phyloP scores from a whole-genome alignment of 441 rosid genomes.

The Erysimum cheiri region DNA sequence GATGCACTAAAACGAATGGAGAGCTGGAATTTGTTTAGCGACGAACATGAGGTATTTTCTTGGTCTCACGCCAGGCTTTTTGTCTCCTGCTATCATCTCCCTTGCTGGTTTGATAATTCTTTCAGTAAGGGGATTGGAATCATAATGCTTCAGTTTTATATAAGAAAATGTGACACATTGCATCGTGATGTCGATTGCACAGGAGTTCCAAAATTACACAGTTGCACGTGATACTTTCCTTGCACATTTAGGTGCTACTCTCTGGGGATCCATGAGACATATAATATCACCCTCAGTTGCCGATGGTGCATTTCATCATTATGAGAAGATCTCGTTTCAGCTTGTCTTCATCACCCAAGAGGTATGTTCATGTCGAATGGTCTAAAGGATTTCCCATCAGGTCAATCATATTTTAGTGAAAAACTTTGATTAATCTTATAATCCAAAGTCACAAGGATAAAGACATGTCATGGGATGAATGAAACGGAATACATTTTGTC shows the following conservation, averaged over 20 bases:
- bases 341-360: constrained; percentile 91
- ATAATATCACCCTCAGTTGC: constrained; percentile 92
- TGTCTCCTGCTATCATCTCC: constrained; percentile 31
- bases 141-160: constrained; percentile 9
- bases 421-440: not conserved
- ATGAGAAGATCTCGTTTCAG: constrained; percentile 95
- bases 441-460: constrained; percentile 19
- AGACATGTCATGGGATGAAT: constrained; percentile 10
- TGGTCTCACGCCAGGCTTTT: constrained; percentile 27
- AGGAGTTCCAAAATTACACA: constrained; percentile 94
- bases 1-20: constrained; percentile 94
- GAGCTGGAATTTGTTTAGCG: constrained; percentile 95
- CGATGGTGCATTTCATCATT: constrained; percentile 96
- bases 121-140: constrained; percentile 20
- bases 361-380: constrained; percentile 55
- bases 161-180: constrained; percentile 33
- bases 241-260: constrained; percentile 92
- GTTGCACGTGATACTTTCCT: constrained; percentile 98
- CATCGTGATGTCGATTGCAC: constrained; percentile 41
- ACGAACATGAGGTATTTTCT: constrained; percentile 71
- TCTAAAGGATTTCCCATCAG: constrained; percentile 32
- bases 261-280: constrained; percentile 98
- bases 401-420: constrained; percentile 29
- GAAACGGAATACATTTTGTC: constrained; percentile 6
- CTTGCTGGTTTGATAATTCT: constrained; percentile 35